Evolutionary conservation across 2,329 filamentous ascomycete genomes (phyloP).

Genomic region (Diaporthe capsici): DNA sequence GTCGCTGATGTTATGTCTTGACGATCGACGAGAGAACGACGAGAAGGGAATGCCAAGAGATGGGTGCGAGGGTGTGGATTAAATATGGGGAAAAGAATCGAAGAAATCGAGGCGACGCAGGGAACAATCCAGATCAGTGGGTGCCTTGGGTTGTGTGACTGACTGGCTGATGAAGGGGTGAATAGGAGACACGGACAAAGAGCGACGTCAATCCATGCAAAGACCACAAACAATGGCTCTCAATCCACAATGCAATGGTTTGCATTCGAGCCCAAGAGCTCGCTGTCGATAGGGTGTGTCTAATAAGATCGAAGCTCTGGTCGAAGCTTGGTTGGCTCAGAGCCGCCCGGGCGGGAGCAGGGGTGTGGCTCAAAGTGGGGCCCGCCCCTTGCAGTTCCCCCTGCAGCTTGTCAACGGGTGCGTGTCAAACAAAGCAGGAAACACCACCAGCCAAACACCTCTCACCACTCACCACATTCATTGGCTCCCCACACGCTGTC

Average conservation of each 20-base stretch:
- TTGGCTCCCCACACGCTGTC: slow-evolving; percentile 32
- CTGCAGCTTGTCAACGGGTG: slow-evolving; percentile 7
- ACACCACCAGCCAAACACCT: slow-evolving; percentile 6
- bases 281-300: slow-evolving; percentile 15
- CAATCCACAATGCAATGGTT: slow-evolving; percentile 18
- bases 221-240: slow-evolving; percentile 23
- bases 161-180: not conserved
- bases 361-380: slow-evolving; percentile 14
- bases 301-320: slow-evolving; percentile 17
- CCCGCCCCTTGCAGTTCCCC: not conserved
- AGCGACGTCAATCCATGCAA: not conserved
- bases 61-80: not conserved
- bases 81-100: slow-evolving; percentile 15
- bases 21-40: slow-evolving; percentile 7
- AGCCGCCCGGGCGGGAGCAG: slow-evolving; percentile 1
- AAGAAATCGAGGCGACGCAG: not conserved
- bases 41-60: slow-evolving; percentile 21
- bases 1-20: slow-evolving; percentile 20
- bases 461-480: not conserved
- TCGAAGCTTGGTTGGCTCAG: slow-evolving; percentile 21
- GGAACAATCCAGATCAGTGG: slow-evolving; percentile 10
- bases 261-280: slow-evolving; percentile 13
- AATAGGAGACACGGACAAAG: slow-evolving; percentile 3
- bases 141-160: not conserved
- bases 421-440: slow-evolving; percentile 25